phyloP scores from a whole-genome alignment of 2,329 filamentous ascomycete species.

The Colletotrichum neosansevieriae region DNA sequence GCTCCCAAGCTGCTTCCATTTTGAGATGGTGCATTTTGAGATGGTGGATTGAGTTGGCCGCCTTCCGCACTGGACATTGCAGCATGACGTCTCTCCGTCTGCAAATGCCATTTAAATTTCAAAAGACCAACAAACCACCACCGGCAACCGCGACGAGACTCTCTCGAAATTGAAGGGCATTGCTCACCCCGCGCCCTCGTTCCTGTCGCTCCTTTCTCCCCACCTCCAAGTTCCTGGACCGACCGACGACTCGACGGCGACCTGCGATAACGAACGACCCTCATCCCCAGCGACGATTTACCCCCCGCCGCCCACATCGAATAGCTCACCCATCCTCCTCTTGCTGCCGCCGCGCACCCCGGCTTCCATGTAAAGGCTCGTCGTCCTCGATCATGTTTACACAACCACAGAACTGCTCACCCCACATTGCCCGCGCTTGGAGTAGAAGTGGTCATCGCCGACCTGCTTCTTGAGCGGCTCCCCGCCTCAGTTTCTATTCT shows the following conservation, averaged over 20 bases:
- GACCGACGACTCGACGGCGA: not conserved
- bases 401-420: slow-evolving; percentile 50
- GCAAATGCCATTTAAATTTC: not conserved
- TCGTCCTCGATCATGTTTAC: slow-evolving; percentile 57
- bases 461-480: slow-evolving; percentile 43
- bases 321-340: not conserved
- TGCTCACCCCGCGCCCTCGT: not conserved
- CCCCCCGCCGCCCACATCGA: slow-evolving; percentile 1
- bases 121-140: not conserved
- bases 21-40: slow-evolving; percentile 26
- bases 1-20: slow-evolving; percentile 9
- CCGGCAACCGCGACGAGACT: not conserved
- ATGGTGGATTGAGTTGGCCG: slow-evolving; percentile 15
- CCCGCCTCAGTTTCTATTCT: not conserved
- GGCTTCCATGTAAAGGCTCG: slow-evolving; percentile 47
- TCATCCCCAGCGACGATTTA: slow-evolving; percentile 9
- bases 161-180: slow-evolving; percentile 3
- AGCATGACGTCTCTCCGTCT: slow-evolving; percentile 31
- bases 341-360: slow-evolving; percentile 17
- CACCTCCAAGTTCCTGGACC: too few species aligned
- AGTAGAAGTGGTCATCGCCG: slow-evolving; percentile 49
- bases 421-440: slow-evolving; percentile 52
- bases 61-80: not conserved
- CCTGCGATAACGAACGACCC: not conserved
- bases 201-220: not conserved